Conservation (phyloP, 1,284 basidiomycete species). For the Fomes fomentarius region DNA sequence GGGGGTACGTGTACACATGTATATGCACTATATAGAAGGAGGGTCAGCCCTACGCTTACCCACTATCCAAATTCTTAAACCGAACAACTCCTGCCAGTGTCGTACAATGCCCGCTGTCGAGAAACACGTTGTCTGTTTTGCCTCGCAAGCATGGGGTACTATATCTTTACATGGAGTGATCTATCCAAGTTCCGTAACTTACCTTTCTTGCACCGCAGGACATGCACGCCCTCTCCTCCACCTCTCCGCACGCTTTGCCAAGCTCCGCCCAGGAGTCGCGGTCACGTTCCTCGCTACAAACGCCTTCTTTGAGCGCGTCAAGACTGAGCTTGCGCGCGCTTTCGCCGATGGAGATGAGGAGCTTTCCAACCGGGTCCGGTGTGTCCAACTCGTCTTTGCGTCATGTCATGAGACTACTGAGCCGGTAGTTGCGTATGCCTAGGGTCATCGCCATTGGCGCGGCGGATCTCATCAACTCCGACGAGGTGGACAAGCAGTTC, state of each 20-base stretch:
- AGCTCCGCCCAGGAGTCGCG: constrained; percentile 12
- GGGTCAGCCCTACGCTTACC: no score
- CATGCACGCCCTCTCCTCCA: constrained; percentile 26
- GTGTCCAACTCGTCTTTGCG: no score
- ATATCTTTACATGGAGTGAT: not conserved
- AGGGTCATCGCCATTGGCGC: constrained; percentile 15
- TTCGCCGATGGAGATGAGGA: constrained; percentile 9
- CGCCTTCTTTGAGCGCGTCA: constrained; percentile 14
- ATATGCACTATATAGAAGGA: no score
- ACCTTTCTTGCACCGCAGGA: constrained; percentile 18
- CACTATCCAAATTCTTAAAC: no score
- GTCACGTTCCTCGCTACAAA: constrained; percentile 25
- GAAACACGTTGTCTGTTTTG: not conserved
- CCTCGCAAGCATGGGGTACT: constrained; percentile 20
- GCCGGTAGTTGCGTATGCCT: not conserved
- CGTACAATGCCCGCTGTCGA: not conserved
- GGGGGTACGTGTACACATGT: no score
- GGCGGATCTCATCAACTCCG: not conserved
- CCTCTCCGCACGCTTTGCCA: constrained; percentile 22
- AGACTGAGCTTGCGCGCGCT: constrained; percentile 23
- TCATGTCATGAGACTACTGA: no score
- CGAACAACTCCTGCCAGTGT: no score
- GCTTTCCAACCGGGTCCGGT: constrained; percentile 15
- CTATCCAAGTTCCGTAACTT: no score
- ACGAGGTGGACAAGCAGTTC: not conserved